A percentile compares a stretch with the other conserved stretches of the same genome.
Conservation (phyloP, 129 eudicot species). For the Tagetes patula region DNA sequence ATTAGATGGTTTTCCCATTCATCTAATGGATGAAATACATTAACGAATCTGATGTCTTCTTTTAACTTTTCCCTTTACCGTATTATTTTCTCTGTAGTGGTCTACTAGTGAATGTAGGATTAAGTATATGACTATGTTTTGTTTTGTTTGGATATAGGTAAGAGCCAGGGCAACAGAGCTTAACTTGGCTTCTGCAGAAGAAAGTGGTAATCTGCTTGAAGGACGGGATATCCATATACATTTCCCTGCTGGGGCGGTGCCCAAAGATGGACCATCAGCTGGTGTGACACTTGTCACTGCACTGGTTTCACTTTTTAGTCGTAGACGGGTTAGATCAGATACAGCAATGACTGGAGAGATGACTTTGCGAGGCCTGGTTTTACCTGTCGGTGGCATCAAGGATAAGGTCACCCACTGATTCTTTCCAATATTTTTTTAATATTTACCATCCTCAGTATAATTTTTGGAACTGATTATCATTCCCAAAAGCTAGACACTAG, state of each 20-base stretch:
- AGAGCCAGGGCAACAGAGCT: constrained; percentile 86
- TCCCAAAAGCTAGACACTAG: neutral
- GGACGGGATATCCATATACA: constrained; percentile 88
- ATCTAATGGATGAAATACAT: neutral
- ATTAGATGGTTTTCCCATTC: constrained; percentile 9
- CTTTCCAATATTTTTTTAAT: neutral
- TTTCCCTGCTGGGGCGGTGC: constrained; percentile 99
- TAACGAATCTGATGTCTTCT: neutral
- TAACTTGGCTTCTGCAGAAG: constrained; percentile 54
- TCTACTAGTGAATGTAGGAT: neutral
- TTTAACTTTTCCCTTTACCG: neutral
- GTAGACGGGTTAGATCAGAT: constrained; percentile 73
- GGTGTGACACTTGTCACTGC: constrained; percentile 97
- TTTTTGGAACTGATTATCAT: neutral
- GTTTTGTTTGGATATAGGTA: constrained; percentile 45
- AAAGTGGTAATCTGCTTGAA: constrained; percentile 60
- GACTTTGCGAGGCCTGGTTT: constrained; percentile 84
- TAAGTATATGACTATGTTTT: neutral
- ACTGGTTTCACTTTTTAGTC: constrained; percentile 79
- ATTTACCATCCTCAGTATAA: neutral
- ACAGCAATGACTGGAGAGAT: constrained; percentile 98
- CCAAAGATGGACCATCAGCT: constrained; percentile 99
- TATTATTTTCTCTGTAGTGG: neutral
- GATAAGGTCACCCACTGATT: constrained; percentile 63
- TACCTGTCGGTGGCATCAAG: constrained; percentile 95